Evolutionary conservation across 139 green algal species (phyloP).

Genomic region (Trebouxia sp.): DNA sequence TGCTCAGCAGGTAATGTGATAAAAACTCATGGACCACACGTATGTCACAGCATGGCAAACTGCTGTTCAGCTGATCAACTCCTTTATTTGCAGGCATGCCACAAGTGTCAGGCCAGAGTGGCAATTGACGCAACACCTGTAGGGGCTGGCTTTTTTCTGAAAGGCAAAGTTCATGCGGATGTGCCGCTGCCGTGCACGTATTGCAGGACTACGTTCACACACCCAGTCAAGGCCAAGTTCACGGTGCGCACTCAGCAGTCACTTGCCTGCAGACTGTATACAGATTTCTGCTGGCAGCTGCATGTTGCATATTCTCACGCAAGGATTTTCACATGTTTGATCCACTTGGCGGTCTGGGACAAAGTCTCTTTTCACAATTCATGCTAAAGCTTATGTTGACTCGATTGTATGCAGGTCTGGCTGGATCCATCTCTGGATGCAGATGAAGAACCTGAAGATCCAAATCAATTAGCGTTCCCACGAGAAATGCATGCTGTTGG

Average conservation of each 20-base stretch:
- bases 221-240: neutral
- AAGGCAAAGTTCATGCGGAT: neutral
- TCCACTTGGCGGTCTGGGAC: neutral
- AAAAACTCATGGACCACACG: too few species aligned
- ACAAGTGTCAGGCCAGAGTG: neutral
- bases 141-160: neutral
- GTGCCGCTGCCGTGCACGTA: neutral
- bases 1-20: too few species aligned
- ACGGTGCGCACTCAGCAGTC: too few species aligned
- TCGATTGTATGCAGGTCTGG: neutral
- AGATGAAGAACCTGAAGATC: neutral
- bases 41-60: too few species aligned
- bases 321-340: neutral
- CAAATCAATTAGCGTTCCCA: neutral
- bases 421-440: conserved; percentile 5
- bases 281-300: neutral
- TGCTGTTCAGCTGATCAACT: too few species aligned
- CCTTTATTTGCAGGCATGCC: neutral
- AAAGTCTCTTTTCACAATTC: neutral
- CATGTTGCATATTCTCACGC: neutral
- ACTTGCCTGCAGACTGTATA: too few species aligned
- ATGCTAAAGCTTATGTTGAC: neutral
- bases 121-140: neutral
- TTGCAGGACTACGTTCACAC: neutral
- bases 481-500: neutral